phyloP scores from a whole-genome alignment of 495 filamentous ascomycete genomes.

The Pseudevernia furfuracea region DNA sequence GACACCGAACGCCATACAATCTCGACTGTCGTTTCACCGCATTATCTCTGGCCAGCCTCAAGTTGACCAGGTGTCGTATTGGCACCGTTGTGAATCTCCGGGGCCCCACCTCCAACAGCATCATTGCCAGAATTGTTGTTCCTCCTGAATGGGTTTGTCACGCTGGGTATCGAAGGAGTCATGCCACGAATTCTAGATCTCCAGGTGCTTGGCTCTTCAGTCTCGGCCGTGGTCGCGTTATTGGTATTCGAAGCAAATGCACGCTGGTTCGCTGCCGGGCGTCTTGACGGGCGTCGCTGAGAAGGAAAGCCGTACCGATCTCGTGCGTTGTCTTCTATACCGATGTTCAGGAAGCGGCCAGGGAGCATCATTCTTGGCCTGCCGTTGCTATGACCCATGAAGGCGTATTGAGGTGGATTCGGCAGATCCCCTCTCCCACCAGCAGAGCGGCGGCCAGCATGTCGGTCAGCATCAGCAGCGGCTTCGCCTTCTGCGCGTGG shows the following conservation, averaged over 20 bases:
- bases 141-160: slow-evolving; percentile 21
- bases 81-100: slow-evolving; percentile 14
- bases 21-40: neutral
- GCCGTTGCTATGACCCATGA: slow-evolving; percentile 26
- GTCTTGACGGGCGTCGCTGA: slow-evolving; percentile 16
- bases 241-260: slow-evolving; percentile 4
- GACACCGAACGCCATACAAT: slow-evolving; percentile 12
- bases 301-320: slow-evolving; percentile 26
- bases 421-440: slow-evolving; percentile 24
- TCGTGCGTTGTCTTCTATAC: slow-evolving; percentile 17
- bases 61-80: slow-evolving; percentile 22
- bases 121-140: slow-evolving; percentile 9
- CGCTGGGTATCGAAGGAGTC: slow-evolving; percentile 16
- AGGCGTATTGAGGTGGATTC: slow-evolving; percentile 28
- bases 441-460: slow-evolving; percentile 27
- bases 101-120: slow-evolving; percentile 7
- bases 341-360: slow-evolving; percentile 25
- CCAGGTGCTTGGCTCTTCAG: slow-evolving; percentile 15
- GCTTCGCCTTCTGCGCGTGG: slow-evolving; percentile 54
- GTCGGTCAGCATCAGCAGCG: slow-evolving; percentile 29
- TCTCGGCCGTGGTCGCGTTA: slow-evolving; percentile 1
- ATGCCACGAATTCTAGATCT: slow-evolving; percentile 18
- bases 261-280: slow-evolving; percentile 6
- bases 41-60: slow-evolving; percentile 23
- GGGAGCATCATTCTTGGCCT: slow-evolving; percentile 28